phyloP scores from a whole-genome alignment of 1,139 yeast genomes.

The Diutina ranongensis region DNA sequence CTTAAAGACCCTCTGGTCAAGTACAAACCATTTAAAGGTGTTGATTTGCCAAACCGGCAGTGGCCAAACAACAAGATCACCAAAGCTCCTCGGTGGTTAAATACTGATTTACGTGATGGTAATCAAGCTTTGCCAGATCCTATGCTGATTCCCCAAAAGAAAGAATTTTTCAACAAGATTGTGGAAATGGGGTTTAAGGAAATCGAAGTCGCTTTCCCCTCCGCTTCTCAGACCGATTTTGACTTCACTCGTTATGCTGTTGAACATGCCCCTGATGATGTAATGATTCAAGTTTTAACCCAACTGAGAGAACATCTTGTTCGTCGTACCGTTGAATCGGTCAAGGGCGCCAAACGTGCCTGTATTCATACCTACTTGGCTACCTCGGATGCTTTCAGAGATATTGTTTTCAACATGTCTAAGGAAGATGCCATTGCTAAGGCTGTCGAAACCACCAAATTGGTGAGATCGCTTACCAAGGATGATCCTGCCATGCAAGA shows the following conservation, averaged over 20 bases:
- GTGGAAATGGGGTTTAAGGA: conserved; percentile 92
- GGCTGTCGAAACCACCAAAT: conserved; percentile 74
- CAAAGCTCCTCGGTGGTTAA: conserved; percentile 90
- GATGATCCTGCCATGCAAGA: conserved; percentile 48
- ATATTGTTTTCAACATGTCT: conserved; percentile 80
- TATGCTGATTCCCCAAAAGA: conserved; percentile 84
- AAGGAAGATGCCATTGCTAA: conserved; percentile 66
- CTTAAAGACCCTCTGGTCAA: conserved; percentile 65
- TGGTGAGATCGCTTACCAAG: conserved; percentile 76
- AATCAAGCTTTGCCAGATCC: conserved; percentile 97
- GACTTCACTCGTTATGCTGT: conserved; percentile 92
- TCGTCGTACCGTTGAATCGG: conserved; percentile 77
- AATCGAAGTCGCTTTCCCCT: conserved; percentile 93
- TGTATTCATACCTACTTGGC: conserved; percentile 88
- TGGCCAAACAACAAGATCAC: conserved; percentile 78
- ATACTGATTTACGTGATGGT: conserved; percentile 94
- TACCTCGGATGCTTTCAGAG: conserved; percentile 82
- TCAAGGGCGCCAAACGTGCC: conserved; percentile 83
- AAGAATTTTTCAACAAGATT: conserved; percentile 74
- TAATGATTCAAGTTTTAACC: conserved; percentile 79
- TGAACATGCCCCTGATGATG: conserved; percentile 88
- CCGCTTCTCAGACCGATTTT: conserved; percentile 92
- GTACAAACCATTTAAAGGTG: conserved; percentile 57
- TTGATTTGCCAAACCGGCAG: conserved; percentile 61
- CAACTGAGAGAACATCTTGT: conserved; percentile 90